These are phyloP conservation scores for Neocucurbitaria cava DNA, from an alignment of 2,329 filamentous ascomycete genomes.

Conservation along the genomic window DNA sequence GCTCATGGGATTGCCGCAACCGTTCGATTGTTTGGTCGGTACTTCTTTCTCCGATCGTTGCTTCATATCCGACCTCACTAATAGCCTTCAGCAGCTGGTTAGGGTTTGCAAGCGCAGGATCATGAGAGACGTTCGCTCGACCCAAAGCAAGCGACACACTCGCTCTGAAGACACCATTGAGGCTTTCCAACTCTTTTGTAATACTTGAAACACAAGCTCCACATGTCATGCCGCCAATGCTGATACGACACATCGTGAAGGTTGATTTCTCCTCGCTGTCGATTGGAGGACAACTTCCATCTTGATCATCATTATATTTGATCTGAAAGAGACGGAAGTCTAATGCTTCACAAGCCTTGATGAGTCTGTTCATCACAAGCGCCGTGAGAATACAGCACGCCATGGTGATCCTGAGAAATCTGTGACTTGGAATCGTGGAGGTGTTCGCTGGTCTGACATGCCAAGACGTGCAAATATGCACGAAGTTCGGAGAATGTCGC, in stretches of 20 bases:
- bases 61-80: background rate
- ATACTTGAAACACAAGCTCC: constrained; percentile 12
- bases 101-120: background rate
- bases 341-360: constrained; percentile 18
- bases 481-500: background rate
- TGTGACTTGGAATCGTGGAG: background rate
- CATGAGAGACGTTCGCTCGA: constrained; percentile 6
- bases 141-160: constrained; percentile 6
- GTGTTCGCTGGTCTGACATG: background rate
- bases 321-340: constrained; percentile 17
- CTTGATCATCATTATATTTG: constrained; percentile 17
- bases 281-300: background rate
- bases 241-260: constrained; percentile 5
- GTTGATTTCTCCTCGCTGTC: background rate
- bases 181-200: constrained; percentile 1
- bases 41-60: background rate
- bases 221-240: constrained; percentile 20
- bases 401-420: background rate
- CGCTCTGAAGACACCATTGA: constrained; percentile 6
- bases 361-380: constrained; percentile 16
- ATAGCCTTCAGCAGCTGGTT: background rate
- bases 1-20: constrained; percentile 2
- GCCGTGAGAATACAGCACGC: constrained; percentile 20
- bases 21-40: background rate
- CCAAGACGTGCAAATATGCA: background rate